Percentiles rank a stretch among this genome's conserved stretches.
Conservation (phyloP, 2,329 filamentous ascomycete genomes). For the Nemania bipapillata region DNA sequence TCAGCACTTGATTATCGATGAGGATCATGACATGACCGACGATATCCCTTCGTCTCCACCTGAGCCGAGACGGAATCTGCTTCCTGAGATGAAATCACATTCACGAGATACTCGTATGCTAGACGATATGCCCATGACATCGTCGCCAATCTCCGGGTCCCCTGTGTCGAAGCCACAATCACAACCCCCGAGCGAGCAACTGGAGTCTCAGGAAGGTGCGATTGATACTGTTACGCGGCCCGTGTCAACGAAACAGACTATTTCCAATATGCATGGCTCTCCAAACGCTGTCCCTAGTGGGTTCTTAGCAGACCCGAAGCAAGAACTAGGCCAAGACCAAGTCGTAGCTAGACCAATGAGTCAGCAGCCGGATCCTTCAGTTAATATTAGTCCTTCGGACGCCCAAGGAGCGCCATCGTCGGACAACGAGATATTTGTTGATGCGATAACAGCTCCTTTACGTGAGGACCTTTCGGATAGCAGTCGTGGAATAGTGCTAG, state of each 20-base stretch:
- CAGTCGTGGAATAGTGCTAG: constrained; percentile 33
- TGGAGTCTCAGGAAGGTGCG: not conserved
- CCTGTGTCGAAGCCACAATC: constrained; percentile 49
- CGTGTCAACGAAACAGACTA: constrained; percentile 1
- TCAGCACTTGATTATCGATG: constrained; percentile 60
- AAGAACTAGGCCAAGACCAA: not conserved
- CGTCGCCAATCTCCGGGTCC: constrained; percentile 54
- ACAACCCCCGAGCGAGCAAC: not conserved
- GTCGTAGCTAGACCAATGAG: not conserved
- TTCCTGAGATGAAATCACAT: constrained; percentile 63
- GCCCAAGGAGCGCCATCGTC: constrained; percentile 56
- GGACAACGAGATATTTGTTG: constrained; percentile 61
- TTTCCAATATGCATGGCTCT: not conserved
- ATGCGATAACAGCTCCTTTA: constrained; percentile 60
- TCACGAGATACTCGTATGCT: constrained; percentile 56
- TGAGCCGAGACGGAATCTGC: constrained; percentile 63
- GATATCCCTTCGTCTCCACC: constrained; percentile 68
- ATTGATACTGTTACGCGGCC: not conserved
- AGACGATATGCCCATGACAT: constrained; percentile 59
- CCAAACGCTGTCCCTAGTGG: not conserved
- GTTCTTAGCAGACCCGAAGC: not conserved
- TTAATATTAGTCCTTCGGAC: constrained; percentile 35
- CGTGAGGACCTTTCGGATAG: constrained; percentile 47
- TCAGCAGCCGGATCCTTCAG: constrained; percentile 35
- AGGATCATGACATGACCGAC: constrained; percentile 62